Percentiles rank a stretch among this genome's conserved stretches.
These are phyloP conservation scores for Claviceps purpurea DNA, from an alignment of 2,329 filamentous ascomycete genomes.

Conservation along the genomic window DNA sequence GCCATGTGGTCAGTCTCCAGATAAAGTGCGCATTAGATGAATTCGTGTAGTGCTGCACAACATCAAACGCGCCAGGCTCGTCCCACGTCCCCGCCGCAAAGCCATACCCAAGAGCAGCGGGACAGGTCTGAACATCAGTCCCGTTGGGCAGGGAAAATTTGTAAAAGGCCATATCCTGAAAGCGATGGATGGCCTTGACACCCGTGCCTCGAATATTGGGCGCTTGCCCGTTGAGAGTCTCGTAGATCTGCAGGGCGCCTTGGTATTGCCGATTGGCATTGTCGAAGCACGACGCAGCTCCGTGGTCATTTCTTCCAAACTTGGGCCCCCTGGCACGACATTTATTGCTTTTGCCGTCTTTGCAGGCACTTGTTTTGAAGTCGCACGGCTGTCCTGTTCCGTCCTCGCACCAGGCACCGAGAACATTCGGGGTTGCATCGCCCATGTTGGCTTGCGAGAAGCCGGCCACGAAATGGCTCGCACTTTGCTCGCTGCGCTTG, in stretches of 20 bases:
- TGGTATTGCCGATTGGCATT: slow-evolving; percentile 55
- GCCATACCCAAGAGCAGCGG: slow-evolving; percentile 74
- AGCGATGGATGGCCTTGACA: slow-evolving; percentile 70
- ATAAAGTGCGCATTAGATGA: slow-evolving; percentile 57
- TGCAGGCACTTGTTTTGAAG: slow-evolving; percentile 68
- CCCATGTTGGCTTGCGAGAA: slow-evolving; percentile 88
- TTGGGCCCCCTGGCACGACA: slow-evolving; percentile 60
- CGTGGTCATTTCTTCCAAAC: slow-evolving; percentile 53
- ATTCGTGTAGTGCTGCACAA: slow-evolving; percentile 68
- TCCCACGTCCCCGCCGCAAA: slow-evolving; percentile 87
- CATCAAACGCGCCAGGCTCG: slow-evolving; percentile 78
- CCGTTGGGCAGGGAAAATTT: slow-evolving; percentile 61
- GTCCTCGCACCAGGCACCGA: slow-evolving; percentile 79
- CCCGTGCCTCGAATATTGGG: slow-evolving; percentile 47
- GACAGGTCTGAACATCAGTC: slow-evolving; percentile 58
- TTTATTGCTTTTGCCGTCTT: slow-evolving; percentile 47
- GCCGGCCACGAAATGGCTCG: slow-evolving; percentile 64
- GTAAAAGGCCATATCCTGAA: slow-evolving; percentile 63
- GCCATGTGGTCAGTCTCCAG: slow-evolving; percentile 60
- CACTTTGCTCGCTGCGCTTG: slow-evolving; percentile 37
- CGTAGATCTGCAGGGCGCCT: slow-evolving; percentile 38
- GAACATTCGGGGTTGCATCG: slow-evolving; percentile 73
- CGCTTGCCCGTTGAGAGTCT: slow-evolving; percentile 29
- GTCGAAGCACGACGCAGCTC: slow-evolving; percentile 63
- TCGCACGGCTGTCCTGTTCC: slow-evolving; percentile 56